Conservation (phyloP, 768 basidiomycete genomes). For the Hygrocybe punicea region DNA sequence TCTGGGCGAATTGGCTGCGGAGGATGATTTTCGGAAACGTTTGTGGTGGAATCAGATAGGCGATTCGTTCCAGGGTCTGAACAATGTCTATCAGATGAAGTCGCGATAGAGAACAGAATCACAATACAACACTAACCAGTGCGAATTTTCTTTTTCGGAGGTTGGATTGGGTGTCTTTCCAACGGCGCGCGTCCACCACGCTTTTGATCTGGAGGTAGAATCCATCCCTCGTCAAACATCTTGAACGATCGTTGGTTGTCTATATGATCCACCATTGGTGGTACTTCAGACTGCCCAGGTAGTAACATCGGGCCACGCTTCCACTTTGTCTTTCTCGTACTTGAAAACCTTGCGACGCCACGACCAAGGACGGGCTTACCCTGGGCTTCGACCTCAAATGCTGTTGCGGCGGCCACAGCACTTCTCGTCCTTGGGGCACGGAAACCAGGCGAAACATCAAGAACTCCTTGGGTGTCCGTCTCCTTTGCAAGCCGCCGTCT, state of each 20-base stretch:
- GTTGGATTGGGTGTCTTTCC: conserved; percentile 45
- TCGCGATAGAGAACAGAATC: neutral
- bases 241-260: conserved; percentile 71
- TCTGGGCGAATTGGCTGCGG: neutral
- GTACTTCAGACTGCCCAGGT: conserved; percentile 33
- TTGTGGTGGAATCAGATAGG: conserved; percentile 4
- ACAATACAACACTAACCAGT: conserved; percentile 33
- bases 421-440: conserved; percentile 50
- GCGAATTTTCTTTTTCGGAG: conserved; percentile 55
- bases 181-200: conserved; percentile 54
- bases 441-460: conserved; percentile 45
- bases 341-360: neutral
- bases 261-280: conserved; percentile 66
- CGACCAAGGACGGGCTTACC: neutral
- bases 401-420: conserved; percentile 40
- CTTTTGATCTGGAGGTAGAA: conserved; percentile 69
- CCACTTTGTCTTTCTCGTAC: conserved; percentile 25
- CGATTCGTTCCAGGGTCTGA: neutral
- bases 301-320: conserved; percentile 16
- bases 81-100: neutral
- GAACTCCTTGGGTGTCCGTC: conserved; percentile 8
- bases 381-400: conserved; percentile 39
- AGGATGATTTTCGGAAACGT: conserved; percentile 9
- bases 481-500: conserved; percentile 19
- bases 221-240: conserved; percentile 86